These are phyloP conservation scores for Brettanomyces custersianus DNA, from an alignment of 805 yeast genomes.

Conservation along the genomic window DNA sequence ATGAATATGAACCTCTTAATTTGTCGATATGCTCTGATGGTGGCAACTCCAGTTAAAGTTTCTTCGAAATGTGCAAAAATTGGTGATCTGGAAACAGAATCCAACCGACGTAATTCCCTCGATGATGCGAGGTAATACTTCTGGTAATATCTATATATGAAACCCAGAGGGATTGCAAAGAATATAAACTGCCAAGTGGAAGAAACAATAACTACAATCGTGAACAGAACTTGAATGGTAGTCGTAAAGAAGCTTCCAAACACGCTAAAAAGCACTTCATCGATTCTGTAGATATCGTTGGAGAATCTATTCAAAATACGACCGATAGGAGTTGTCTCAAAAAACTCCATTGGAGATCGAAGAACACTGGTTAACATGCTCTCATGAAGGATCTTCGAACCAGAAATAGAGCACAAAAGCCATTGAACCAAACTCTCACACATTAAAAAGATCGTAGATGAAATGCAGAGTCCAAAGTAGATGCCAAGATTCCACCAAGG, in stretches of 20 bases:
- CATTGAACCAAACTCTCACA: conserved; percentile 62
- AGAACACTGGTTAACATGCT: conserved; percentile 64
- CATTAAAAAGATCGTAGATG: conserved; percentile 51
- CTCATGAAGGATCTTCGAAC: conserved; percentile 69
- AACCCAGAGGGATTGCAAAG: conserved; percentile 59
- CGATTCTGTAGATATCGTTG: conserved; percentile 82
- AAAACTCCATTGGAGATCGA: conserved; percentile 90
- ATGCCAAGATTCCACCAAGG: conserved; percentile 64
- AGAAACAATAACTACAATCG: conserved; percentile 68
- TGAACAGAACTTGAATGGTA: conserved; percentile 56
- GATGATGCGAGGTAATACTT: conserved; percentile 69
- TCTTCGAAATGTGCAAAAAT: conserved; percentile 82
- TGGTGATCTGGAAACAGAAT: conserved; percentile 72
- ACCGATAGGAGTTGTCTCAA: conserved; percentile 94
- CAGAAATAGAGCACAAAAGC: conserved; percentile 76
- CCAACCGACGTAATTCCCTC: conserved; percentile 75
- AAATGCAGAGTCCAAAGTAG: conserved; percentile 67
- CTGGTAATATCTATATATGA: conserved; percentile 63
- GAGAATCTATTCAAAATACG: conserved; percentile 86
- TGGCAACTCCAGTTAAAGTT: conserved; percentile 64
- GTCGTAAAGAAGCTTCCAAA: conserved; percentile 61
- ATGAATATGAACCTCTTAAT: conserved; percentile 51
- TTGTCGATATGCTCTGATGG: conserved; percentile 69
- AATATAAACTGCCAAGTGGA: conserved; percentile 84
- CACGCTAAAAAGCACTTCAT: conserved; percentile 65